phyloP scores from a whole-genome alignment of 2,329 filamentous ascomycete species.

The Cordyceps fumosorosea region DNA sequence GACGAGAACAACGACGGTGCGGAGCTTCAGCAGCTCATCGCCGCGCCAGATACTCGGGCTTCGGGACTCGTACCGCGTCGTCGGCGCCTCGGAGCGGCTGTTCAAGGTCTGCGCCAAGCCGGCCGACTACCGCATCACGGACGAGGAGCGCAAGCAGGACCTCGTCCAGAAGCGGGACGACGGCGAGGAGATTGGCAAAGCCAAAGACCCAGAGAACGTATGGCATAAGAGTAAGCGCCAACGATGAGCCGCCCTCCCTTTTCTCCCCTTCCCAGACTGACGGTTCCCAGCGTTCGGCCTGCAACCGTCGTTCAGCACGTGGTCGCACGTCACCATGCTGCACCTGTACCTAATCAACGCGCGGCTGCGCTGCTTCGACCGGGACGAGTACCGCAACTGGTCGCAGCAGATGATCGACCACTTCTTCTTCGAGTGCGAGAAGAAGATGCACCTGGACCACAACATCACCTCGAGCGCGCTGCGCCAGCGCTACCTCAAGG shows the following conservation, averaged over 20 bases:
- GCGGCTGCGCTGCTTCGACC: constrained; percentile 71
- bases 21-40: constrained; percentile 32
- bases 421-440: constrained; percentile 86
- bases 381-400: constrained; percentile 64
- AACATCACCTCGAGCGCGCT: constrained; percentile 54
- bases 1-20: constrained; percentile 11
- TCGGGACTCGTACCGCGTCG: constrained; percentile 61
- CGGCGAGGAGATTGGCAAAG: constrained; percentile 70
- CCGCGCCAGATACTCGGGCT: constrained; percentile 27
- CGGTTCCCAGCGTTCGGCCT: constrained; percentile 57
- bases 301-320: constrained; percentile 83
- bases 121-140: constrained; percentile 70
- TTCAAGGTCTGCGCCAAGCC: constrained; percentile 68
- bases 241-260: background rate
- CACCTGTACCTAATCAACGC: constrained; percentile 91
- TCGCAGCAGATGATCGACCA: constrained; percentile 90
- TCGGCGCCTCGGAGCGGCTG: constrained; percentile 70
- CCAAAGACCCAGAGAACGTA: constrained; percentile 25
- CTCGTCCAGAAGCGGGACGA: constrained; percentile 64
- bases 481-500: constrained; percentile 67
- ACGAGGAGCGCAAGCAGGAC: constrained; percentile 57
- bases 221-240: constrained; percentile 68
- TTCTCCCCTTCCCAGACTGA: background rate
- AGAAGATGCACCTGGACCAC: constrained; percentile 76
- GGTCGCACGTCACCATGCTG: constrained; percentile 93